Base-by-base conservation (phyloP, 257 asterid genomes). In the Misopates orontium region DNA sequence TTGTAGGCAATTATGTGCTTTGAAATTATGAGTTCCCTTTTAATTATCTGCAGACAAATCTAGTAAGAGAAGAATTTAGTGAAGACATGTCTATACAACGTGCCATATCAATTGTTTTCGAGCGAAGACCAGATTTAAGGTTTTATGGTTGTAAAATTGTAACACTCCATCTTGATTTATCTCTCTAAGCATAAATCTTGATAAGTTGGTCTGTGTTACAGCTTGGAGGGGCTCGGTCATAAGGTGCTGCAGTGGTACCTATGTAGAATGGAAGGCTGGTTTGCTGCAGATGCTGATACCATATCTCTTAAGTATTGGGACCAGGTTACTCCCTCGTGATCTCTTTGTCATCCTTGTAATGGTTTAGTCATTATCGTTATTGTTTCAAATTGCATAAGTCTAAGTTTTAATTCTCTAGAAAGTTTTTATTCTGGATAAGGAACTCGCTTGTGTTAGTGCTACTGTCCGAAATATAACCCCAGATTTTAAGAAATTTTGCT, bases 251-350 rank as follows among this genome's bases (percentile, higher is more conserved):
- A 92, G 40, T 92, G 97, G 98, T 92, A 89, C 78, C 95, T 92
- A 48, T 92, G 97, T 82, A 81, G 97, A 85, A 85, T 92, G 97
- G 98, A 92, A 67, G 96, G 97, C 59, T 93, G 94, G 96, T 93
- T 93, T 84, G 97, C 98, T 66, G 96, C 98, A 15, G 99, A 94
- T 84, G 90, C 95, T 14, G 99, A 94, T 50, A 86, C 97, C 62
- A 94, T 94, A 64, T 90, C 99, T 52, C 87, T 88, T 54, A 82
- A 87, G 82, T 65, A 87, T 79, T 94, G 97, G 97, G 99, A 94
- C 77, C 84, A 88, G 96, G 98, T 90, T 53, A 54, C 31, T 52
- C n/a, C 16, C 75, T 41, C 45, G 18, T 68, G n/a, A 1, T 1
- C 20, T 20, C 4, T 39, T 41, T 21, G 11, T 55, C 54, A 20